phyloP scores from a whole-genome alignment of 805 yeast genomes.

The Tetrapisispora taiwanensis region DNA sequence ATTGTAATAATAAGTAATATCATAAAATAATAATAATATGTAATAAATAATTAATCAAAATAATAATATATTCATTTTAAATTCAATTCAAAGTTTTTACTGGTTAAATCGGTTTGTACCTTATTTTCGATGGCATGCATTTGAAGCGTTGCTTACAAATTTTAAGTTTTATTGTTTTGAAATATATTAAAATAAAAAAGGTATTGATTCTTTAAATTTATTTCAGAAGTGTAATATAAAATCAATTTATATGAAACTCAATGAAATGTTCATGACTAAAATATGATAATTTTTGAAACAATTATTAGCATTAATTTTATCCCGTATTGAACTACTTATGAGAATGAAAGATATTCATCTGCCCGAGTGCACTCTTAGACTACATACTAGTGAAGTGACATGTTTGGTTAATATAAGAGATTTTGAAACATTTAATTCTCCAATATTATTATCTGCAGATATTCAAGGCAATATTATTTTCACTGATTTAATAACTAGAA shows the following conservation, averaged over 20 bases:
- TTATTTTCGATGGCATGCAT: too few species aligned
- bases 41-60: neutral
- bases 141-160: too few species aligned
- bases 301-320: neutral
- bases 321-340: neutral
- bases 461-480: constrained; percentile 15
- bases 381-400: constrained; percentile 15
- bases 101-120: too few species aligned
- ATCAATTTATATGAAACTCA: too few species aligned
- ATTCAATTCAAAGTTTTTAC: too few species aligned
- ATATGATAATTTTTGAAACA: too few species aligned
- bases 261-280: too few species aligned
- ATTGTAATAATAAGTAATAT: neutral
- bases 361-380: constrained; percentile 10
- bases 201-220: too few species aligned
- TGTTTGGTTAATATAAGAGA: constrained; percentile 1
- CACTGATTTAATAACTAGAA: constrained; percentile 25
- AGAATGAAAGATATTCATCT: neutral
- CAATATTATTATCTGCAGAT: constrained; percentile 21
- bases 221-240: too few species aligned
- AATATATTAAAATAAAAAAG: too few species aligned
- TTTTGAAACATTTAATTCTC: neutral
- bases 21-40: neutral
- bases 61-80: neutral
- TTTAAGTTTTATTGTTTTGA: too few species aligned